Conservation (phyloP, 2,329 filamentous ascomycete species). For the Colletotrichum nymphaeae region DNA sequence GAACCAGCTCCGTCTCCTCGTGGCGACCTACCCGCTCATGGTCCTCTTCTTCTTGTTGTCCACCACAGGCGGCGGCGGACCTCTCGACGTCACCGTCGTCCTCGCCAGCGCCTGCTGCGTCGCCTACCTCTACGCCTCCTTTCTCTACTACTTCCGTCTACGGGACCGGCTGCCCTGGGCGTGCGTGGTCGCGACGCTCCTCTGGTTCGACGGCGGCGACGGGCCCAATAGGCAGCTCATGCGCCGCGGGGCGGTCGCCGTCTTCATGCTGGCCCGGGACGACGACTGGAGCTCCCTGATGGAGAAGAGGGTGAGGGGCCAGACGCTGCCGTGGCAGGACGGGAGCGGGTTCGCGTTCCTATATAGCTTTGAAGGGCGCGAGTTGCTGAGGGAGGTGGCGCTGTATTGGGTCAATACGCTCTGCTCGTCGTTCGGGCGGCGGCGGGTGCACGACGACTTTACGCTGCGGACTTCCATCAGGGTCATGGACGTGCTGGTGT, state of each 20-base stretch:
- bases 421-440: slow-evolving; percentile 24
- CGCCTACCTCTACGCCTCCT: slow-evolving; percentile 22
- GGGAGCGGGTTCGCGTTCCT: slow-evolving; percentile 29
- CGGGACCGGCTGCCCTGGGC: slow-evolving; percentile 27
- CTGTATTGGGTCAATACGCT: slow-evolving; percentile 29
- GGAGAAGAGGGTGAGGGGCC: slow-evolving; percentile 2
- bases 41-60: slow-evolving; percentile 17
- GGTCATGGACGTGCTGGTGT: slow-evolving; percentile 21
- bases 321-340: slow-evolving; percentile 26
- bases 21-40: slow-evolving; percentile 33
- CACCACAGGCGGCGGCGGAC: neutral
- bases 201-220: slow-evolving; percentile 21
- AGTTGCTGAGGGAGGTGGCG: slow-evolving; percentile 21
- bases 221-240: slow-evolving; percentile 17
- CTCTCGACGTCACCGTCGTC: slow-evolving; percentile 11
- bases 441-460: slow-evolving; percentile 27
- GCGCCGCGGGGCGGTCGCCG: slow-evolving; percentile 26
- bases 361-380: slow-evolving; percentile 28
- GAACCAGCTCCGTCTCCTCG: slow-evolving; percentile 30
- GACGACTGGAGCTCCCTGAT: slow-evolving; percentile 11
- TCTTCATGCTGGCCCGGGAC: slow-evolving; percentile 31
- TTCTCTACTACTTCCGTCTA: slow-evolving; percentile 26
- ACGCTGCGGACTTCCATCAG: slow-evolving; percentile 25
- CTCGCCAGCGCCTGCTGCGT: slow-evolving; percentile 7
- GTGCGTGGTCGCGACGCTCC: slow-evolving; percentile 15